phyloP scores from a whole-genome alignment of 208 protist genomes.

The Angomonas ambiguus region DNA sequence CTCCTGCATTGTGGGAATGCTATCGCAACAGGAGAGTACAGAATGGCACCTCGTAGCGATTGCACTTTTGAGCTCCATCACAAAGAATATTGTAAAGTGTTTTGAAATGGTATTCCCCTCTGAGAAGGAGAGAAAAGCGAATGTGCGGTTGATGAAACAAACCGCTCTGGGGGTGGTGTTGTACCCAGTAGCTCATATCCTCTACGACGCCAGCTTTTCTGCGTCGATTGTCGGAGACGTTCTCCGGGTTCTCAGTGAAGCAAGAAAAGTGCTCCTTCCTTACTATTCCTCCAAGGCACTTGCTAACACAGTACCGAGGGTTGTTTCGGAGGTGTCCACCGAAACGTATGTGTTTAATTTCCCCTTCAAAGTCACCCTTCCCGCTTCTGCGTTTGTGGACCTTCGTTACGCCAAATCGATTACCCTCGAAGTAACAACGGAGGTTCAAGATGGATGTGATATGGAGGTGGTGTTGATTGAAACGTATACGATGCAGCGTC shows the following conservation, averaged over 20 bases:
- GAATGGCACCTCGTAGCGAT: constrained; percentile 81
- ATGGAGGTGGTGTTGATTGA: background rate
- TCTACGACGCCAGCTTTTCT: constrained; percentile 25
- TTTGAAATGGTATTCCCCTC: background rate
- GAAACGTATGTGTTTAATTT: constrained; percentile 15
- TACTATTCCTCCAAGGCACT: background rate
- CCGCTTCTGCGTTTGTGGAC: constrained; percentile 45
- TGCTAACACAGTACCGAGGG: background rate
- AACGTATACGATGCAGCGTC: background rate
- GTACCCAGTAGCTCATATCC: constrained; percentile 74
- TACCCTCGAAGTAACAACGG: background rate
- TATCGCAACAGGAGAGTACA: constrained; percentile 48
- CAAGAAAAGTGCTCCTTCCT: background rate
- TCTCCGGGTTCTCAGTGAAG: background rate
- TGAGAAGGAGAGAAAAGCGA: background rate
- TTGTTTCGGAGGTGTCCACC: background rate
- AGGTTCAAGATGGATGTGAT: background rate
- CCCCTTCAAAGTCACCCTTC: constrained; percentile 47
- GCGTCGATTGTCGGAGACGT: background rate
- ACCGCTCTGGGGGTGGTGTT: constrained; percentile 70
- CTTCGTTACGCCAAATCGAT: constrained; percentile 53
- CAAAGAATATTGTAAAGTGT: constrained; percentile 1
- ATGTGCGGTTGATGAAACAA: background rate
- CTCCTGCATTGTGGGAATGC: constrained; percentile 49
- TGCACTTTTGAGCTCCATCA: background rate